Conservation (phyloP, 2,329 filamentous ascomycete genomes). For the Raffaelea ambrosiae region DNA sequence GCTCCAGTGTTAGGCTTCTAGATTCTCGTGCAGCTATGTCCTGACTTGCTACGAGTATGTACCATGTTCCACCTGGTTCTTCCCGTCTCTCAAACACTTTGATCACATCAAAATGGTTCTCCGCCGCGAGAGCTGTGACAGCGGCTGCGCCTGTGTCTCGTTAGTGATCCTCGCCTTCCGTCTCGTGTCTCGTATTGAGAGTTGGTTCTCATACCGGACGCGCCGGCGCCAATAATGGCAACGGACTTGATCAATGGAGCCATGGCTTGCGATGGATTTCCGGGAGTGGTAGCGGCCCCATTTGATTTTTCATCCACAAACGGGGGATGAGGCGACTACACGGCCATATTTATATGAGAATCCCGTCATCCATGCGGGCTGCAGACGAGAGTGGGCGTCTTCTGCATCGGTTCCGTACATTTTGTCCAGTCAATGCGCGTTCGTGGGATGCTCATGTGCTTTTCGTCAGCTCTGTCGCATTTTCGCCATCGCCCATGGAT, state of each 20-base stretch:
- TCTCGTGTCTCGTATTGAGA: not conserved
- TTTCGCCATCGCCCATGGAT: too few species aligned
- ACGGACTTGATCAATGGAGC: conserved; percentile 7
- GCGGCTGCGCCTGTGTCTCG: conserved; percentile 31
- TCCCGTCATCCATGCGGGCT: too few species aligned
- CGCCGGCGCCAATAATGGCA: conserved; percentile 12
- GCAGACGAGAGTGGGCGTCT: too few species aligned
- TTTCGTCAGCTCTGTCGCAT: too few species aligned
- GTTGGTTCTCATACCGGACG: conserved; percentile 3
- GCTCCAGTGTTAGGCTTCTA: not conserved
- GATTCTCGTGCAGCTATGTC: not conserved
- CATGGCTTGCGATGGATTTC: not conserved
- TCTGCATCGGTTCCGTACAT: too few species aligned
- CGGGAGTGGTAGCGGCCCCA: too few species aligned
- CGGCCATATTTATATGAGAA: too few species aligned
- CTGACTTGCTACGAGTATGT: not conserved
- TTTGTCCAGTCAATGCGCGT: too few species aligned
- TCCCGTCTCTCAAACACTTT: conserved; percentile 34
- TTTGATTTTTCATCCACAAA: too few species aligned
- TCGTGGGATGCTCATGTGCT: too few species aligned
- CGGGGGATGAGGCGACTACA: too few species aligned
- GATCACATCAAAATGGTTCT: conserved; percentile 33
- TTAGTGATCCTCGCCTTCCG: too few species aligned
- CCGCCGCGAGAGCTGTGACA: conserved; percentile 35
- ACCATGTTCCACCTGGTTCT: conserved; percentile 37